Evolutionary conservation across 306 rosid species (phyloP).

Genomic region (Albizia julibrissin): DNA sequence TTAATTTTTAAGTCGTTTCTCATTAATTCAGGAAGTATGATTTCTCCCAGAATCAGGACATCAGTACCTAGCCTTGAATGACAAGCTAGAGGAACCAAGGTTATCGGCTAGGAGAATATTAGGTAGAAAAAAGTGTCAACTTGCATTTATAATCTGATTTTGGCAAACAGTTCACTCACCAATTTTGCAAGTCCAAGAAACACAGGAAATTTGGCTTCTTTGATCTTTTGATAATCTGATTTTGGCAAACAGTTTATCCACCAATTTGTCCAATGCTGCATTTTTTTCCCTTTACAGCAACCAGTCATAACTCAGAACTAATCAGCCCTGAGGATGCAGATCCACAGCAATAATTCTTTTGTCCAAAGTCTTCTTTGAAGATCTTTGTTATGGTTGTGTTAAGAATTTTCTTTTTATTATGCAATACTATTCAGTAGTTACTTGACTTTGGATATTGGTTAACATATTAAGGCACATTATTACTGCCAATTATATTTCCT

Average conservation of each 20-base stretch:
- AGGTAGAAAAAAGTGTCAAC: neutral
- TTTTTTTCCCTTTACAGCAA: neutral
- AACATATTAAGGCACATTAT: neutral
- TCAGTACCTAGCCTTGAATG: neutral
- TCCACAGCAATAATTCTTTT: neutral
- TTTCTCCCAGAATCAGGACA: neutral
- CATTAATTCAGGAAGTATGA: neutral
- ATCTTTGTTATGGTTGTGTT: neutral
- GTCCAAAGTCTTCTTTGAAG: neutral
- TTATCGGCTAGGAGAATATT: neutral
- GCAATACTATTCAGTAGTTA: neutral
- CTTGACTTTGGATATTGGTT: neutral
- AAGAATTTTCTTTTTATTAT: neutral
- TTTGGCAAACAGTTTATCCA: neutral
- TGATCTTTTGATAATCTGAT: neutral
- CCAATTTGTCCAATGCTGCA: neutral
- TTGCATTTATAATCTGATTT: neutral
- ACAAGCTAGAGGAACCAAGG: neutral
- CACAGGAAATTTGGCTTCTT: neutral
- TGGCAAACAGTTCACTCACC: neutral
- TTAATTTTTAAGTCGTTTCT: neutral
- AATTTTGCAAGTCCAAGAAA: neutral
- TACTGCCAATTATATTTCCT: neutral
- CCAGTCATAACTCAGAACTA: neutral
- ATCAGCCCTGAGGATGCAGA: neutral